A percentile compares a stretch with the other conserved stretches of the same genome.
Conservation (phyloP, 257 asterid genomes). For the Solanum neorickii region DNA sequence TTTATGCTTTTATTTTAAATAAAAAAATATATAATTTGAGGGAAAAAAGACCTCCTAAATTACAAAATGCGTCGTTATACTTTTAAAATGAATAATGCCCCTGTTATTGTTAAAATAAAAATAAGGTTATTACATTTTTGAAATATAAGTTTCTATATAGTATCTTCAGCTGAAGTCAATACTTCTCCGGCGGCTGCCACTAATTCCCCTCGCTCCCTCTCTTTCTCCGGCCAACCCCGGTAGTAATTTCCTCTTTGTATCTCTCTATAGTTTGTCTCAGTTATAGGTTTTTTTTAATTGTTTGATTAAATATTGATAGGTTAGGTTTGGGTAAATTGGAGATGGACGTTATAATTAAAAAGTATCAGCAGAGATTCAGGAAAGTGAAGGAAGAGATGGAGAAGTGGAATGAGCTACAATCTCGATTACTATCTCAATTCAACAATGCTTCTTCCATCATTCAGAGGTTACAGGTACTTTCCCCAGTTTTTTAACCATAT, state of each 20-base stretch:
- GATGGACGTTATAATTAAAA: conserved; percentile 55
- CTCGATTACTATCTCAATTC: conserved; percentile 49
- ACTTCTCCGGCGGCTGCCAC: not conserved
- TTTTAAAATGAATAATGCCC: too few species aligned
- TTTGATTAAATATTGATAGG: not conserved
- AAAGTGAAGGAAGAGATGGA: conserved; percentile 51
- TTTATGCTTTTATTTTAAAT: not conserved
- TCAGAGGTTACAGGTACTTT: conserved; percentile 58
- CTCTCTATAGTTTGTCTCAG: not conserved
- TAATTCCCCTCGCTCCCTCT: not conserved
- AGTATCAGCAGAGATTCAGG: conserved; percentile 57
- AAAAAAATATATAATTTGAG: too few species aligned
- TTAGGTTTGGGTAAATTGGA: not conserved
- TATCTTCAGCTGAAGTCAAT: not conserved
- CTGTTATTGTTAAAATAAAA: too few species aligned
- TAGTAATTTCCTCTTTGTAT: not conserved
- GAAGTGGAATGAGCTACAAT: conserved; percentile 65
- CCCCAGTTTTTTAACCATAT: not conserved
- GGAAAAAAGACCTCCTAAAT: too few species aligned
- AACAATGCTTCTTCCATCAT: conserved; percentile 54
- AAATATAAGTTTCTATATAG: too few species aligned
- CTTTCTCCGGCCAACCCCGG: not conserved
- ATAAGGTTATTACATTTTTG: not conserved
- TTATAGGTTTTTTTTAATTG: not conserved
- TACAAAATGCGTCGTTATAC: too few species aligned